Conservation (phyloP, 2,329 filamentous ascomycete species). For the Sarocladium brachiariae region DNA sequence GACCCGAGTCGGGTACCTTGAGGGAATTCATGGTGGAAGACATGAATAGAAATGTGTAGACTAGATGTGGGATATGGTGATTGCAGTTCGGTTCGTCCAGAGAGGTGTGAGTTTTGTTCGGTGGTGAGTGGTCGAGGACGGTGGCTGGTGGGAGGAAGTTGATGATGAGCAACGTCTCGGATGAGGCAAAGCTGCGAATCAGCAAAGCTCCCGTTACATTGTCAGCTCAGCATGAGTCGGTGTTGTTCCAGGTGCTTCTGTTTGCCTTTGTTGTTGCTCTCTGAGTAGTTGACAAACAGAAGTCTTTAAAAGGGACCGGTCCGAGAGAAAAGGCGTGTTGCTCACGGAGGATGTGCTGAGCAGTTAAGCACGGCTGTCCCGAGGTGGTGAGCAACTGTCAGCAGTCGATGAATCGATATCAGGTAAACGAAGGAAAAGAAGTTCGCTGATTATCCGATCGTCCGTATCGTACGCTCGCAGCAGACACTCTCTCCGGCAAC, state of each 20-base stretch:
- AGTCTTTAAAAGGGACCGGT: background rate
- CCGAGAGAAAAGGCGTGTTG: background rate
- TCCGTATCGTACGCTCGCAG: constrained; percentile 4
- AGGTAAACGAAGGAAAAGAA: constrained; percentile 1
- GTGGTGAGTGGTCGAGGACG: background rate
- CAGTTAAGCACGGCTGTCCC: background rate
- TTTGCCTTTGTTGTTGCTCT: background rate
- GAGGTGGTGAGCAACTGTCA: background rate
- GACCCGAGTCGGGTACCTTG: constrained; percentile 49
- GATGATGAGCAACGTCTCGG: background rate
- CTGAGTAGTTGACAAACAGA: background rate
- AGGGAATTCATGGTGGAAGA: constrained; percentile 42
- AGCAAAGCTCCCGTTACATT: constrained; percentile 6
- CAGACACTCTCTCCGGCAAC: constrained; percentile 2
- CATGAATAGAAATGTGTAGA: background rate
- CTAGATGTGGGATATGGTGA: background rate
- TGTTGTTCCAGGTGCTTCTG: background rate
- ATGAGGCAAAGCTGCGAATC: constrained; percentile 3
- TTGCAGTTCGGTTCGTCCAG: background rate
- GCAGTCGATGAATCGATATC: background rate
- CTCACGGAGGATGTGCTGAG: background rate
- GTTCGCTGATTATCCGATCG: background rate
- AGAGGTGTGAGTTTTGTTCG: background rate
- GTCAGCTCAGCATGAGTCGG: constrained; percentile 3
- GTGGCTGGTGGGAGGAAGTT: background rate